Base-by-base conservation (phyloP, 352 stramenopile genomes). In the Globisporangium irregulare region DNA sequence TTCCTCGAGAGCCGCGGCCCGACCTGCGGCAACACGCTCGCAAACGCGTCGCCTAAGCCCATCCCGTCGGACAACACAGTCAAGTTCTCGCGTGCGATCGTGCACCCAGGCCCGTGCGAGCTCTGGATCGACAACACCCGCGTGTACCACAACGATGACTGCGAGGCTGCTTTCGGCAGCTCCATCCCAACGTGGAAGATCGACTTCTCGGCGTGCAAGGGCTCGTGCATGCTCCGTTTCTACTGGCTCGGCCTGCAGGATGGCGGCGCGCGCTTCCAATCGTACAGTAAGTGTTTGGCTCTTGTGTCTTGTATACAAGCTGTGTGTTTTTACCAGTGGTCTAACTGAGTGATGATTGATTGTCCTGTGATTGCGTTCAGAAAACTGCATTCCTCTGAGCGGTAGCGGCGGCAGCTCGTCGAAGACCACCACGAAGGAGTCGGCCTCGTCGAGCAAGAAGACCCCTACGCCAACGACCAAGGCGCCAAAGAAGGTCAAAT, bases 231-330 rank as follows among this genome's bases (percentile, higher is more conserved):
- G 32, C 57, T 86, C 24, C 65, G 73, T 0, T 82, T 83, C 62
- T 86, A 81, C 72, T 86, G 79, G 79, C 64, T 86, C 22, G 75
- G 12, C 2, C 75, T 87, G 46, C 75, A 87, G 57, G 73, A 77
- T 20, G 14, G 29, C 0, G 60, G 60, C 20, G 55, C 12, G 14
- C 66, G 69, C 64, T 87, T 73, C 71, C 79, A 85, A 53, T 68
- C 71, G 36, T 87, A 83, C 70, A 76, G 78, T 80, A 68, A 32
- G 73, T 76, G 20, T n/a, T 48, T 20, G 5, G 14, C 15, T 24
- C 22, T n/a, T 58, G 10, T 36, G 9, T 58, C 24, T 59, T 20
- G 7, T 25, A 24, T 59, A 27, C 22, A 4, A 4, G 27, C n/a
- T n/a, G 1, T 34, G 29, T 32, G 29, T 32, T 7, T 25, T 6